These are phyloP conservation scores for Polygonum aviculare DNA, from an alignment of 148 eudicot species.

Conservation along the genomic window DNA sequence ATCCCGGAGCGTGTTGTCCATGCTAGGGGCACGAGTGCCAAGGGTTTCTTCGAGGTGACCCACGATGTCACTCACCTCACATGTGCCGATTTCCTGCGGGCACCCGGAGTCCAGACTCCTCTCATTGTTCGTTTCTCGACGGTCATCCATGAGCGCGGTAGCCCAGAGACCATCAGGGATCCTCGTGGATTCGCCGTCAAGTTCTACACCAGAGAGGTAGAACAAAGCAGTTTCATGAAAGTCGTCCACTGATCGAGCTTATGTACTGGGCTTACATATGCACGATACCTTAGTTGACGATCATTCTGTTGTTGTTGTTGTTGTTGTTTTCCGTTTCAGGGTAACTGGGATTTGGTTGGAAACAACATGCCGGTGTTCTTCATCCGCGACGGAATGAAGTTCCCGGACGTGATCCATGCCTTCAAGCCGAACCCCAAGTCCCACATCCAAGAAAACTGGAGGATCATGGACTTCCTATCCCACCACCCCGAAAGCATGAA, in stretches of 20 bases:
- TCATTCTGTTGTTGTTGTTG: background rate
- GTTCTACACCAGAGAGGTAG: constrained; percentile 94
- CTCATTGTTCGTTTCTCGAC: constrained; percentile 93
- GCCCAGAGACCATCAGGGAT: constrained; percentile 92
- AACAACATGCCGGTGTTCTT: constrained; percentile 95
- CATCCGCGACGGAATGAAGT: constrained; percentile 81
- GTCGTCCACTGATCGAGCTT: no score
- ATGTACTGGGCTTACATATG: no score
- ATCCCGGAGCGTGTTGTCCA: constrained; percentile 85
- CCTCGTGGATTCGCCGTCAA: constrained; percentile 96
- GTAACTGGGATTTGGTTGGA: constrained; percentile 93
- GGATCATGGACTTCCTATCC: constrained; percentile 84
- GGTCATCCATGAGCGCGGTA: constrained; percentile 94
- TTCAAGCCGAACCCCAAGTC: constrained; percentile 92
- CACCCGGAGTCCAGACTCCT: constrained; percentile 95
- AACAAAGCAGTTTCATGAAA: background rate
- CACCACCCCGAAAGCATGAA: constrained; percentile 88
- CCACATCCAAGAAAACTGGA: constrained; percentile 93
- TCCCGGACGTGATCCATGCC: constrained; percentile 89
- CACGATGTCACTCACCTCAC: constrained; percentile 76
- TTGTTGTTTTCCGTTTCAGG: constrained; percentile 26
- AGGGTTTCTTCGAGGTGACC: constrained; percentile 84
- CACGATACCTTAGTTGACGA: background rate
- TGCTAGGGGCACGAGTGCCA: constrained; percentile 75
- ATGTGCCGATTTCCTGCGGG: constrained; percentile 84